Evolutionary conservation across 1,139 yeast species (phyloP).

Genomic region (Arxiozyma bovina): DNA sequence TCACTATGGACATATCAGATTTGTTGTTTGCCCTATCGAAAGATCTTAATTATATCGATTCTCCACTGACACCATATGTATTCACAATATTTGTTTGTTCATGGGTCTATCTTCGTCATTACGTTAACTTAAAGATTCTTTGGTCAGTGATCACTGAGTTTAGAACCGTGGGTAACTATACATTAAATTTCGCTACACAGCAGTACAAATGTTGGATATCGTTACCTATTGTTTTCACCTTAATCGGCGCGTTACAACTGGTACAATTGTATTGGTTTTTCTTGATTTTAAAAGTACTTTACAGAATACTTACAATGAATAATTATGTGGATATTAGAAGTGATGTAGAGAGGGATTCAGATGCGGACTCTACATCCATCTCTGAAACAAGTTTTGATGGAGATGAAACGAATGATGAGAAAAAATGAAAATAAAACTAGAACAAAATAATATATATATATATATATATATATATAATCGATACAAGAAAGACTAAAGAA

Average conservation of each 20-base stretch:
- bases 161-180: constrained; percentile 70
- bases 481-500: too few species aligned
- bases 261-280: constrained; percentile 84
- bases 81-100: constrained; percentile 56
- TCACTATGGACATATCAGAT: constrained; percentile 94
- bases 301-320: constrained; percentile 47
- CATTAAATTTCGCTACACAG: constrained; percentile 76
- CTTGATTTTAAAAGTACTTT: constrained; percentile 68
- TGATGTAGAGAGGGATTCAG: constrained; percentile 53
- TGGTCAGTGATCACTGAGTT: constrained; percentile 88
- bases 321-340: constrained; percentile 76
- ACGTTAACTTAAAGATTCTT: constrained; percentile 65
- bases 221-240: constrained; percentile 73
- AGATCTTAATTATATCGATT: constrained; percentile 72
- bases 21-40: constrained; percentile 79
- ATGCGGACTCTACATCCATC: constrained; percentile 3
- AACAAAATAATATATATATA: not conserved
- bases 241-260: constrained; percentile 71
- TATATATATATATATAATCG: not conserved
- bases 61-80: constrained; percentile 53
- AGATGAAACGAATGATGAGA: not conserved
- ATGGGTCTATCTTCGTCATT: constrained; percentile 89
- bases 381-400: not conserved
- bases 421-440: not conserved
- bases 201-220: constrained; percentile 96